phyloP scores from a whole-genome alignment of 208 protist genomes.

The Herpetomonas muscarum region DNA sequence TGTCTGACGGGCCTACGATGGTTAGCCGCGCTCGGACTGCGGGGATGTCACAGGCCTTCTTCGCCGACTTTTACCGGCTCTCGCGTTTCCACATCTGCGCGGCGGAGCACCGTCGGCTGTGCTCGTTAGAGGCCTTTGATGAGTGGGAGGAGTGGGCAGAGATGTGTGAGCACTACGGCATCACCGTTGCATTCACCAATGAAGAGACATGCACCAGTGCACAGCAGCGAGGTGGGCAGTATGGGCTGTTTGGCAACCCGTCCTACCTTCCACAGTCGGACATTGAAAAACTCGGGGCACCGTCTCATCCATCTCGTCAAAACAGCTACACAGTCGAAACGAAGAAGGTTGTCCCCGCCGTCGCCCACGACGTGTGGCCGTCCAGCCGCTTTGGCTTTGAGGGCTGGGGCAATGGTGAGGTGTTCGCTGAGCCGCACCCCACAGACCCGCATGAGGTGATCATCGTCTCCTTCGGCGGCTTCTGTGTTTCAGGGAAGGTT shows the following conservation, averaged over 20 bases:
- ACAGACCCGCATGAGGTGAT: conserved; percentile 29
- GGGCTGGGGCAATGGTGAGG: conserved; percentile 76
- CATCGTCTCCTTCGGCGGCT: conserved; percentile 79
- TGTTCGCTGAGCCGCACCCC: conserved; percentile 29
- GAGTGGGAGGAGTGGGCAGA: conserved; percentile 87
- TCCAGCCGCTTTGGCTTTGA: conserved; percentile 73
- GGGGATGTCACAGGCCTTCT: conserved; percentile 55
- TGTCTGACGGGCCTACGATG: conserved; percentile 39
- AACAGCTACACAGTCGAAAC: too few species aligned
- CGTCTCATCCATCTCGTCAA: too few species aligned
- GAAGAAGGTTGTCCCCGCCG: too few species aligned
- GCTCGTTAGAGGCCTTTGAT: conserved; percentile 81
- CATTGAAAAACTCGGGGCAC: too few species aligned
- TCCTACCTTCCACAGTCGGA: neutral
- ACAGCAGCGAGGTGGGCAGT: neutral
- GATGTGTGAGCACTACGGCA: conserved; percentile 91
- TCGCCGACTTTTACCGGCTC: conserved; percentile 81
- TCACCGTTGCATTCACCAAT: conserved; percentile 61
- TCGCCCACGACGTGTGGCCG: conserved; percentile 44
- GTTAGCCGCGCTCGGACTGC: conserved; percentile 32
- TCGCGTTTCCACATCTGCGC: conserved; percentile 46
- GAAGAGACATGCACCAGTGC: neutral
- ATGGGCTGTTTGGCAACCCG: neutral
- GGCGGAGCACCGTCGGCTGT: conserved; percentile 48
- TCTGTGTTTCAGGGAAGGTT: conserved; percentile 32